Evolutionary conservation across 352 stramenopile species (phyloP).

Genomic region (Blastocystis sp.): DNA sequence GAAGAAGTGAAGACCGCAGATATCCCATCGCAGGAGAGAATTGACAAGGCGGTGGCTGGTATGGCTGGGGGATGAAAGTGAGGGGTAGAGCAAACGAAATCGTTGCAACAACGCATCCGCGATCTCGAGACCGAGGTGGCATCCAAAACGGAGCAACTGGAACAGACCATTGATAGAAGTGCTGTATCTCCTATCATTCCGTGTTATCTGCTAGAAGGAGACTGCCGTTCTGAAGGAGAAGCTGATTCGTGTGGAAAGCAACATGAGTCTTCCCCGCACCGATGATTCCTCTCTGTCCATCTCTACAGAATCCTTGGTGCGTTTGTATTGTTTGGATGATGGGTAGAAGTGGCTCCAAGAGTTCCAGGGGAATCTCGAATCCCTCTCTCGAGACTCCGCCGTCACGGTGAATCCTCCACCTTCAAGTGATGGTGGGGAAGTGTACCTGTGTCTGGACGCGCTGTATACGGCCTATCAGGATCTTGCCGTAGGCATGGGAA

Average conservation of each 20-base stretch:
- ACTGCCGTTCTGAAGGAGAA: neutral
- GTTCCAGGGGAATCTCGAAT: constrained; percentile 1
- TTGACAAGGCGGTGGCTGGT: neutral
- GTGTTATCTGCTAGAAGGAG: neutral
- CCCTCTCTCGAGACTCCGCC: neutral
- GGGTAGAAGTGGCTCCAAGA: constrained; percentile 7
- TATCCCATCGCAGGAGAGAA: neutral
- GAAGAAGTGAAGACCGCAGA: no score
- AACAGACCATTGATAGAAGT: neutral
- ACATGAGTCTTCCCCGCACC: neutral
- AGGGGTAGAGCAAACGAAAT: neutral
- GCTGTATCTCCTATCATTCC: neutral
- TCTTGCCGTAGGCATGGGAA: no score
- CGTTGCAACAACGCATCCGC: neutral
- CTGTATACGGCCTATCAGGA: neutral
- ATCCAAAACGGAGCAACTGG: neutral
- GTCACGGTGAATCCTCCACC: neutral
- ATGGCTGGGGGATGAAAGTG: neutral
- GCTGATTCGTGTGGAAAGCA: neutral
- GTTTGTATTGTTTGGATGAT: neutral
- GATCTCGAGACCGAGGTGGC: neutral
- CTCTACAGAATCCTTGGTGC: neutral
- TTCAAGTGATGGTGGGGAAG: neutral
- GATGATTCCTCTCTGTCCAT: neutral
- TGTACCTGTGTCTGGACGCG: constrained; percentile 52